These are phyloP conservation scores for Bolboschoenoplectus hybrid DNA, from an alignment of 202 grass and related monocot genomes.

Conservation along the genomic window DNA sequence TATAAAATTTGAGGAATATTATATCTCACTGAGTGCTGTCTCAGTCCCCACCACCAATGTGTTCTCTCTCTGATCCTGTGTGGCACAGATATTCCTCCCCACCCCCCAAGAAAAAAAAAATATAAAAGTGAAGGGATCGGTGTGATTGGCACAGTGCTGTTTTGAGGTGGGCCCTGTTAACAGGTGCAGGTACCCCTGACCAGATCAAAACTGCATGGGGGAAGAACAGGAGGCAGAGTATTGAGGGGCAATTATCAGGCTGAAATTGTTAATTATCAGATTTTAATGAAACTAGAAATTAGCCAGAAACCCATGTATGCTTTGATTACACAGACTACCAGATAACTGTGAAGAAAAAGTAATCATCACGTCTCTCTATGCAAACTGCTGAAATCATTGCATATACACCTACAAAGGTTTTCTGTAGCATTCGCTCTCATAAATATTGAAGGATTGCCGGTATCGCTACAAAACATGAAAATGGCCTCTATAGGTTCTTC, in stretches of 20 bases:
- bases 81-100: too few relatives aligned
- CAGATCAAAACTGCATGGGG: too few relatives aligned
- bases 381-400: neutral
- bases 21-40: neutral
- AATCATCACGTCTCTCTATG: neutral
- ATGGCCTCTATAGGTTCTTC: neutral
- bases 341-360: neutral
- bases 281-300: neutral
- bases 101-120: too few relatives aligned
- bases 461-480: neutral
- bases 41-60: neutral
- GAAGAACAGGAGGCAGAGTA: too few relatives aligned
- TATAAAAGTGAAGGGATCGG: too few relatives aligned
- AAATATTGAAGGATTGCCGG: neutral
- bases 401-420: neutral
- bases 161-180: too few relatives aligned
- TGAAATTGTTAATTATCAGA: too few relatives aligned
- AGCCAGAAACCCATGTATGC: neutral
- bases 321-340: neutral
- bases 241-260: neutral
- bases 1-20: too few relatives aligned
- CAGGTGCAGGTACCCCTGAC: too few relatives aligned
- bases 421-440: neutral
- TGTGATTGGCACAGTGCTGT: too few relatives aligned
- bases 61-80: neutral